phyloP scores from a whole-genome alignment of 306 rosid genomes.

The Parietaria judaica region DNA sequence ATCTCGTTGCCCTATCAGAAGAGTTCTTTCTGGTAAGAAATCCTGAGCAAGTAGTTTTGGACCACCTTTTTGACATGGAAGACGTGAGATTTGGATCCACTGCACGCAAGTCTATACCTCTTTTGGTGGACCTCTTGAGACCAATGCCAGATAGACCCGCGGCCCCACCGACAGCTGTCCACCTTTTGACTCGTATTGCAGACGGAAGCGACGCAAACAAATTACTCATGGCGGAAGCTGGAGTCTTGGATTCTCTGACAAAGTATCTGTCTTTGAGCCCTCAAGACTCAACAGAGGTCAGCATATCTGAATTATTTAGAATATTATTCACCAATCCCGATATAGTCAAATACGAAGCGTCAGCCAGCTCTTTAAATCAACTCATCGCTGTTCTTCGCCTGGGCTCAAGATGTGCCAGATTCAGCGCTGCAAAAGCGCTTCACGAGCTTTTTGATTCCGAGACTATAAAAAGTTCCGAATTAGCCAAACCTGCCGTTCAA shows the following conservation, averaged over 20 bases:
- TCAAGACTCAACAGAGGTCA: constrained; percentile 84
- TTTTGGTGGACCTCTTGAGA: constrained; percentile 85
- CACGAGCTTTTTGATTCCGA: constrained; percentile 66
- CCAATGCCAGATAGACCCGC: constrained; percentile 92
- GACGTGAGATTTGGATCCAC: constrained; percentile 77
- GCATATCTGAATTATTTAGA: constrained; percentile 72
- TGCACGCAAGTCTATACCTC: constrained; percentile 85
- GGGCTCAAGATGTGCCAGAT: constrained; percentile 95
- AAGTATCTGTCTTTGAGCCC: constrained; percentile 97
- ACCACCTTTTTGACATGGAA: constrained; percentile 75
- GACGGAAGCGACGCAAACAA: constrained; percentile 84
- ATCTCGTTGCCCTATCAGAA: constrained; percentile 62
- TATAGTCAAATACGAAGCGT: constrained; percentile 71
- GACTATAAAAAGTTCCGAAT: constrained; percentile 64
- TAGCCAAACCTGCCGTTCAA: constrained; percentile 75
- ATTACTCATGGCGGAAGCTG: constrained; percentile 85
- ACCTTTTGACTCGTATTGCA: constrained; percentile 74
- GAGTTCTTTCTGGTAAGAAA: constrained; percentile 67
- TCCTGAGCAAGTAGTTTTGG: constrained; percentile 89
- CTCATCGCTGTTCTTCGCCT: constrained; percentile 91
- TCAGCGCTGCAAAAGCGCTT: constrained; percentile 84
- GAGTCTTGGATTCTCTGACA: constrained; percentile 88
- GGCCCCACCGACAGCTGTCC: constrained; percentile 90
- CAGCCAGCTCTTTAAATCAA: constrained; percentile 74
- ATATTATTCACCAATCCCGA: constrained; percentile 78